Evolutionary conservation across 2,329 filamentous ascomycete genomes (phyloP).

Genomic region (Diaporthe ampelina): DNA sequence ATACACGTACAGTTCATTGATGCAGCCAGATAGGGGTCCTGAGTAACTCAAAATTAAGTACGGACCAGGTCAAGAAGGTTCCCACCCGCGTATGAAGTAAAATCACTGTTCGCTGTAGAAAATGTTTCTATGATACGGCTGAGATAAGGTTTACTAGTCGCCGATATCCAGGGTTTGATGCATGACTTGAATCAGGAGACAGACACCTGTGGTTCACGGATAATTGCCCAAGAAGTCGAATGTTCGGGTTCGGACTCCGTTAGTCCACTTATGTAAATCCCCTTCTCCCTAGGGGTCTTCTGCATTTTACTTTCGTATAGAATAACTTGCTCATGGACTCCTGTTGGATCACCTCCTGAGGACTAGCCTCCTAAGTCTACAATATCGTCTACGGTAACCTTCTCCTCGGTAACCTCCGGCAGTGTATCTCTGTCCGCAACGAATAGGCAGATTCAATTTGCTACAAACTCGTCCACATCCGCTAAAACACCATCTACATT

Average conservation of each 20-base stretch:
- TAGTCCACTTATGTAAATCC: neutral
- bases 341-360: neutral
- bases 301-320: neutral
- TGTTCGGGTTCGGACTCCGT: neutral
- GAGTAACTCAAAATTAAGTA: slow-evolving; percentile 19
- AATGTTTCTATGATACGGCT: neutral
- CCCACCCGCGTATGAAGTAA: neutral
- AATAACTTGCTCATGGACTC: neutral
- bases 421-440: neutral
- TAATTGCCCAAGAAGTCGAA: neutral
- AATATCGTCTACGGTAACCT: neutral
- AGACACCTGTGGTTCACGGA: neutral
- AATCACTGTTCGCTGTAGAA: neutral
- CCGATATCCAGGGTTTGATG: neutral
- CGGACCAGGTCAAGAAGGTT: neutral
- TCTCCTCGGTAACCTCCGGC: neutral
- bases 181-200: neutral
- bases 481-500: neutral
- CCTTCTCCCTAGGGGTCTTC: neutral
- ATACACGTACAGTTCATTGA: neutral
- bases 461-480: neutral
- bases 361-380: too few species aligned
- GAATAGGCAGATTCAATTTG: neutral
- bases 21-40: slow-evolving; percentile 12
- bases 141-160: slow-evolving; percentile 13